Conservation (phyloP, 179 eudicot species). For the Vitellaria paradoxa region DNA sequence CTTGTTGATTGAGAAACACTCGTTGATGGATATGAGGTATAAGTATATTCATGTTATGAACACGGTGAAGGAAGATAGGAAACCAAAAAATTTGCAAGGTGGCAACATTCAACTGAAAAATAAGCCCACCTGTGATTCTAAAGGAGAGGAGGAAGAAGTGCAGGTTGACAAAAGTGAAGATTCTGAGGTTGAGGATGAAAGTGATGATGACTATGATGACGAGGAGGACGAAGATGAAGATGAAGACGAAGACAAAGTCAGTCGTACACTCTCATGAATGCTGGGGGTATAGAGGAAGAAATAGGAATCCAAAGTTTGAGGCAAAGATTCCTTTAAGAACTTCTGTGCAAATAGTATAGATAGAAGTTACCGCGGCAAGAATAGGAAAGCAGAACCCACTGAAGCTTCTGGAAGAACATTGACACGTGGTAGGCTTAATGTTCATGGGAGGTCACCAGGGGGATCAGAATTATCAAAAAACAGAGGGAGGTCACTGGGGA, state of each 20-base stretch:
- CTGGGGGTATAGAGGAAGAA: constrained; percentile 21
- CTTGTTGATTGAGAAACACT: constrained; percentile 54
- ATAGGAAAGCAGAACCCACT: neutral
- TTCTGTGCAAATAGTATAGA: constrained; percentile 10
- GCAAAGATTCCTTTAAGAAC: constrained; percentile 20
- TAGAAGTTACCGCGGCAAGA: constrained; percentile 16
- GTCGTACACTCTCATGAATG: constrained; percentile 10
- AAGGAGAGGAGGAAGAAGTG: constrained; percentile 23
- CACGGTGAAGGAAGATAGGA: constrained; percentile 40
- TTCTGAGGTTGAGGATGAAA: constrained; percentile 42
- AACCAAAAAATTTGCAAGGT: constrained; percentile 27
- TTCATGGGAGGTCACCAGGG: constrained; percentile 1
- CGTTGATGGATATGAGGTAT: constrained; percentile 66
- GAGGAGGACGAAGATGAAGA: constrained; percentile 15
- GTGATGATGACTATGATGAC: constrained; percentile 19
- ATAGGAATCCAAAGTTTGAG: constrained; percentile 13
- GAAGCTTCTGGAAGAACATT: constrained; percentile 2
- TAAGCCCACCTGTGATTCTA: constrained; percentile 6
- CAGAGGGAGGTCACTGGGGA: constrained; percentile 11
- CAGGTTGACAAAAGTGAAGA: constrained; percentile 28
- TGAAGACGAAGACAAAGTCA: constrained; percentile 9
- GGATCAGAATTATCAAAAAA: neutral
- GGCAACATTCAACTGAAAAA: constrained; percentile 7
- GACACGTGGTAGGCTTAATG: neutral
- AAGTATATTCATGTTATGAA: constrained; percentile 80